Conservation (phyloP, 331 rosid genomes). For the Acacia concinna region DNA sequence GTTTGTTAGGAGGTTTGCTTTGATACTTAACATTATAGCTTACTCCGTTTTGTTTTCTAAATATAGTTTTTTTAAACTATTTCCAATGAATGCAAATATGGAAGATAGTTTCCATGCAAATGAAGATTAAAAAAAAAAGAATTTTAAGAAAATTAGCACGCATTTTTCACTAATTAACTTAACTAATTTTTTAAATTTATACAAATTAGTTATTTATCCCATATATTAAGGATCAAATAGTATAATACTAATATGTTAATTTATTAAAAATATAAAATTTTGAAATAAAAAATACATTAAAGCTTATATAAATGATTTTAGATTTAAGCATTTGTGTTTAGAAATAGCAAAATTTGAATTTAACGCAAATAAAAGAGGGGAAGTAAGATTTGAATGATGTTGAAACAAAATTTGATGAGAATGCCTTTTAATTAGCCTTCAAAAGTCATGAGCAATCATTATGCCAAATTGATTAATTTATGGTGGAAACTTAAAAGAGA, state of each 20-base stretch:
- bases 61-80: too few species aligned
- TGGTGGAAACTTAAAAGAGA: neutral
- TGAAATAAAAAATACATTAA: neutral
- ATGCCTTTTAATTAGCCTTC: neutral
- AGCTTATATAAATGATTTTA: neutral
- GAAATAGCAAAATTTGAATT: neutral
- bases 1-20: too few species aligned
- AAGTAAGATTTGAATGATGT: neutral
- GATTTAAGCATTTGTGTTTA: neutral
- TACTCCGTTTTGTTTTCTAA: too few species aligned
- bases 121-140: too few species aligned
- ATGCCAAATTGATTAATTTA: neutral
- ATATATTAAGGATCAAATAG: neutral
- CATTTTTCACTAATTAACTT: too few species aligned
- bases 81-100: too few species aligned
- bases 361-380: neutral
- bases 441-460: neutral
- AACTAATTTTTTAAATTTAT: too few species aligned
- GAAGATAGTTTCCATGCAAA: too few species aligned
- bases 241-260: neutral
- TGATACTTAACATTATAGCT: too few species aligned
- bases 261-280: neutral
- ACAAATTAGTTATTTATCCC: too few species aligned
- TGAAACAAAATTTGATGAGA: neutral
- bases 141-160: neutral